Conservation (phyloP, 2,329 filamentous ascomycete genomes). For the Sphaerulina populicola region DNA sequence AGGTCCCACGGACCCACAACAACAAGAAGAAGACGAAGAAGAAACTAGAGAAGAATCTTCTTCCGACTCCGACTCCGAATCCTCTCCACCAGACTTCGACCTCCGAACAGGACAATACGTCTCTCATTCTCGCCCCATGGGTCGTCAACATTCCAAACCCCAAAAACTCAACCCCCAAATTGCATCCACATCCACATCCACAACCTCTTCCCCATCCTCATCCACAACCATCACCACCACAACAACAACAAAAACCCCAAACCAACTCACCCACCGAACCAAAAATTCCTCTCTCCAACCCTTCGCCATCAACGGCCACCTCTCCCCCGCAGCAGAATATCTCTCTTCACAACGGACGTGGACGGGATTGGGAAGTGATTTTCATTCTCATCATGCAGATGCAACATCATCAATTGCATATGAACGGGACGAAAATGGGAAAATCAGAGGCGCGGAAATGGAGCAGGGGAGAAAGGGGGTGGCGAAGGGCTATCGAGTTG, state of each 20-base stretch:
- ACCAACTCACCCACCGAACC: conserved; percentile 4
- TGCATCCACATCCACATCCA: neutral
- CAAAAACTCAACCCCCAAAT: no score
- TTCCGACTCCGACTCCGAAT: conserved; percentile 43
- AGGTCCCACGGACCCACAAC: no score
- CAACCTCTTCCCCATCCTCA: neutral
- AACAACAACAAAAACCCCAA: no score
- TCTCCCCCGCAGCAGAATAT: conserved; percentile 88
- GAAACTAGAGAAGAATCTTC: conserved; percentile 38
- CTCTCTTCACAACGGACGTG: conserved; percentile 75
- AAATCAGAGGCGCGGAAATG: conserved; percentile 53
- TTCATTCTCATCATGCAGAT: conserved; percentile 30
- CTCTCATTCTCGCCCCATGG: conserved; percentile 68
- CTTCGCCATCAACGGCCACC: conserved; percentile 60
- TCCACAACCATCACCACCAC: no score
- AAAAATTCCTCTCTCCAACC: no score
- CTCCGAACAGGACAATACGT: conserved; percentile 78
- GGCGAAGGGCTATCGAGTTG: conserved; percentile 77
- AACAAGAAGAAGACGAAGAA: conserved; percentile 55
- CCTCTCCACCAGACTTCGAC: conserved; percentile 72
- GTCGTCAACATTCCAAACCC: neutral
- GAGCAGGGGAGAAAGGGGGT: conserved; percentile 83
- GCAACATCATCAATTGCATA: conserved; percentile 40
- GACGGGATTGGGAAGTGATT: conserved; percentile 86
- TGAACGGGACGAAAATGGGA: conserved; percentile 48